Evolutionary conservation across 495 filamentous ascomycete genomes (phyloP).

Genomic region (Annulohypoxylon nitens): DNA sequence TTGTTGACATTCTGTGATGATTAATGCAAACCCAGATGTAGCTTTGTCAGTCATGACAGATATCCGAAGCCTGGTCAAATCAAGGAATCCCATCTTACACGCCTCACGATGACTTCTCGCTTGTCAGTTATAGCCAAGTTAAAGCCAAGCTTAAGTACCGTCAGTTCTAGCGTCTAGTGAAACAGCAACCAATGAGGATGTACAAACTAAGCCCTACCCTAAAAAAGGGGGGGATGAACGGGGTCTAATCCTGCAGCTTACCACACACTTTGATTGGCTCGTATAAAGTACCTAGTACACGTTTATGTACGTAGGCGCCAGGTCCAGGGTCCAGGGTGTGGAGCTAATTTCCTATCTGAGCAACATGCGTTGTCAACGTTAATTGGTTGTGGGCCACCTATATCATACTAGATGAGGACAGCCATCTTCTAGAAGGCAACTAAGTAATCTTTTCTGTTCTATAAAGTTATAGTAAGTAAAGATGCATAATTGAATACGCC

Average conservation of each 20-base stretch:
- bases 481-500: slow-evolving; percentile 23
- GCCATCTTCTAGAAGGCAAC: background rate
- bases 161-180: background rate
- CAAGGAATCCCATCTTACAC: background rate
- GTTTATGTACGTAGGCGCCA: background rate
- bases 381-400: background rate
- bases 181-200: background rate
- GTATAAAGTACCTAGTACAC: no score
- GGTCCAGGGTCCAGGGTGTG: background rate
- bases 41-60: slow-evolving; percentile 1
- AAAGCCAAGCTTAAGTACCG: background rate
- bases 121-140: background rate
- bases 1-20: background rate
- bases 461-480: background rate
- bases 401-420: background rate
- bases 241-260: background rate
- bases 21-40: background rate
- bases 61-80: background rate
- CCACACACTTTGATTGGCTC: background rate
- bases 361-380: background rate
- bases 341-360: background rate
- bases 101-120: slow-evolving; percentile 5
- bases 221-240: background rate
- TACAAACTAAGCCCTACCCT: background rate
- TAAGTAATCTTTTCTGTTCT: background rate